A percentile compares a stretch with the other conserved stretches of the same genome.
phyloP scores from a whole-genome alignment of 75 land plant genomes.

The Larix kaempferi region DNA sequence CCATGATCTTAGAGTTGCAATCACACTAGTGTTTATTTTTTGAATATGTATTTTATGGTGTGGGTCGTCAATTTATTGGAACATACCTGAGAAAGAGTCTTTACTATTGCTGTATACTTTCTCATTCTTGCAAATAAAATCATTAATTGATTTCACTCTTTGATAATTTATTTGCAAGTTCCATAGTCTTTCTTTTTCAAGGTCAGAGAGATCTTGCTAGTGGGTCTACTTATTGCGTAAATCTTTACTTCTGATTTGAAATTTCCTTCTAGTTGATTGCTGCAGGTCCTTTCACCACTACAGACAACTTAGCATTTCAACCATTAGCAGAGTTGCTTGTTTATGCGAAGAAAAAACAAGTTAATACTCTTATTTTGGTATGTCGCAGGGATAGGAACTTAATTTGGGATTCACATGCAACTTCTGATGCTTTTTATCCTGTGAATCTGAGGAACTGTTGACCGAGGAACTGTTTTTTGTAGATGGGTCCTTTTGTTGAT shows the following conservation, averaged over 20 bases:
- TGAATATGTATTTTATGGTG: background rate
- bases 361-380: slow-evolving; percentile 76
- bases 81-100: background rate
- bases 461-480: slow-evolving; percentile 5
- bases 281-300: slow-evolving; percentile 91
- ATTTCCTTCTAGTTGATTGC: slow-evolving; percentile 62
- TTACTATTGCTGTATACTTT: background rate
- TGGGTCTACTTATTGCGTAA: background rate
- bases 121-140: background rate
- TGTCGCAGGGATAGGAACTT: slow-evolving; percentile 12
- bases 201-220: background rate
- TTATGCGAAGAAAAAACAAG: slow-evolving; percentile 68
- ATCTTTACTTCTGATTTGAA: slow-evolving; percentile 3
- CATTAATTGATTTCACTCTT: background rate
- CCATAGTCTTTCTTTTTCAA: background rate
- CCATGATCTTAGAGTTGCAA: background rate
- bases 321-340: slow-evolving; percentile 80
- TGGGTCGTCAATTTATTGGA: background rate
- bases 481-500: slow-evolving; percentile 98
- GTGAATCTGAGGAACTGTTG: background rate
- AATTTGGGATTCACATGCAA: background rate
- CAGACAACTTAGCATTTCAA: slow-evolving; percentile 86
- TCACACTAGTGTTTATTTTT: background rate
- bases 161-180: background rate
- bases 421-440: background rate